Conservation (phyloP, 257 asterid genomes). For the Plantago major region DNA sequence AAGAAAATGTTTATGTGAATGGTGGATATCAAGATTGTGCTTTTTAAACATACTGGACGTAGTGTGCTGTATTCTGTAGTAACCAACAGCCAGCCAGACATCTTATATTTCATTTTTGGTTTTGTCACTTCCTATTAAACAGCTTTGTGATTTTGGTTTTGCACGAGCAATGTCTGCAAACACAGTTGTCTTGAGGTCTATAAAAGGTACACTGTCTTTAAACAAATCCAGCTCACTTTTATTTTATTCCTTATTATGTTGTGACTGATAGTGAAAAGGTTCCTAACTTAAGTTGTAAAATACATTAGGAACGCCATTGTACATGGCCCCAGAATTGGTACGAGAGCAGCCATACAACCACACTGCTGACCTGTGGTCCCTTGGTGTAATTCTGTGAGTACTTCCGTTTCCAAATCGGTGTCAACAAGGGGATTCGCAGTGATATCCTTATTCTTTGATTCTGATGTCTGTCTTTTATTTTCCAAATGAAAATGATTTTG, state of each 20-base stretch:
- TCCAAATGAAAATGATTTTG: background rate
- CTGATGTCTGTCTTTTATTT: background rate
- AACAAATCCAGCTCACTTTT: constrained; percentile 1
- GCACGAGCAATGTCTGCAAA: constrained; percentile 98
- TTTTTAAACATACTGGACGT: no score
- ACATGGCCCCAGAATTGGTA: constrained; percentile 99
- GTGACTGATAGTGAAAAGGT: constrained; percentile 19
- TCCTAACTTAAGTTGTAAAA: constrained; percentile 20
- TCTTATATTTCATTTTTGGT: constrained; percentile 15
- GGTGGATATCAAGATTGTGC: no score
- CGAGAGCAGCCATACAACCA: constrained; percentile 99
- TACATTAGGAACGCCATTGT: constrained; percentile 82
- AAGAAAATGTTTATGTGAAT: no score
- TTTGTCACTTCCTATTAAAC: constrained; percentile 23
- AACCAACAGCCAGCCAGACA: constrained; percentile 12
- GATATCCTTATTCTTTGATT: background rate
- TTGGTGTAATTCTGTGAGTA: constrained; percentile 94
- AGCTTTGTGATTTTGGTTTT: constrained; percentile 98
- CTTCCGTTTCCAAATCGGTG: constrained; percentile 8
- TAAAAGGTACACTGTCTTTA: constrained; percentile 57
- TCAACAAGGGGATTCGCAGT: constrained; percentile 4
- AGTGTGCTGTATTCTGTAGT: constrained; percentile 6
- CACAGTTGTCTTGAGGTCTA: constrained; percentile 91
- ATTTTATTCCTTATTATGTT: constrained; percentile 11
- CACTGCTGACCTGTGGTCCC: constrained; percentile 99